Evolutionary conservation across 306 rosid genomes (phyloP).

Genomic region (Acacia crassicarpa): DNA sequence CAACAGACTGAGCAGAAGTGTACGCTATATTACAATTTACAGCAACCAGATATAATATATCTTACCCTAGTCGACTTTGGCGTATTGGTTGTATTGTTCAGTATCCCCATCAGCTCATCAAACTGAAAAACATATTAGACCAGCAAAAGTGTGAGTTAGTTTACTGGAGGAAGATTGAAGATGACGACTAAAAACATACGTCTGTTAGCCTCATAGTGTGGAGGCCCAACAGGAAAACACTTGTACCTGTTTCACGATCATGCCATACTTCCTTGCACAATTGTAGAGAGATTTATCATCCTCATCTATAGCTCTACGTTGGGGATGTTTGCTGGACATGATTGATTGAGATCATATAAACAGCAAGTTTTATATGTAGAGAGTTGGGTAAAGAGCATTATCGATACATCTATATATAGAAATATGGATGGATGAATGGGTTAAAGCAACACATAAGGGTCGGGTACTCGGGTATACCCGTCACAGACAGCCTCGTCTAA

Average conservation of each 20-base stretch:
- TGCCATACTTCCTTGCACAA: constrained; percentile 37
- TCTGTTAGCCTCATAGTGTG: background rate
- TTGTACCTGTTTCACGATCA: constrained; percentile 39
- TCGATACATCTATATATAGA: background rate
- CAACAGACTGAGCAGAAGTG: background rate
- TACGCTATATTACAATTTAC: background rate
- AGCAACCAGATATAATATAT: background rate
- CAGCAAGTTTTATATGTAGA: background rate
- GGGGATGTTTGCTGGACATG: constrained; percentile 27
- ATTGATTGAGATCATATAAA: background rate
- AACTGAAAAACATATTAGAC: constrained; percentile 33
- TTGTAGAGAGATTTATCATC: constrained; percentile 32
- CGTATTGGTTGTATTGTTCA: background rate
- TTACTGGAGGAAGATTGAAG: background rate
- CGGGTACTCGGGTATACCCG: background rate
- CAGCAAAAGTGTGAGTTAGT: background rate
- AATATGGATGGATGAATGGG: background rate
- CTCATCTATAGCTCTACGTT: background rate
- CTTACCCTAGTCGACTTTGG: constrained; percentile 31
- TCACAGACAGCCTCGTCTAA: background rate
- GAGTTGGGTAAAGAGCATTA: background rate
- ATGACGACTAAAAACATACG: background rate
- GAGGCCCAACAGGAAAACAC: background rate
- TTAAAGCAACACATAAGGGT: background rate
- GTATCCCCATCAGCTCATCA: constrained; percentile 26